These are phyloP conservation scores for Phylloporus arenicola DNA, from an alignment of 768 basidiomycete genomes.

Conservation along the genomic window DNA sequence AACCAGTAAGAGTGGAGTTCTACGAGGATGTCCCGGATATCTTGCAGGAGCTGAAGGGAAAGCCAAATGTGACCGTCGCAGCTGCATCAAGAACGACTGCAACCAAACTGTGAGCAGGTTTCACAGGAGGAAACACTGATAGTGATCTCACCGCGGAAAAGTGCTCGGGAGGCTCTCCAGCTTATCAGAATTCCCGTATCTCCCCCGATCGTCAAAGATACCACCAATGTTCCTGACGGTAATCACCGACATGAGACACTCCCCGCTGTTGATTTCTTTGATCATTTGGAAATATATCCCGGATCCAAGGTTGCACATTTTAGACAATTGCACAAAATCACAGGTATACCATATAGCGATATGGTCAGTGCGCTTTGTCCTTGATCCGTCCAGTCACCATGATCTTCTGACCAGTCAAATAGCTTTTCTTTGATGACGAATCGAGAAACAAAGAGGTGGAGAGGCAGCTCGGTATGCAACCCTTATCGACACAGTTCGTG, in stretches of 20 bases:
- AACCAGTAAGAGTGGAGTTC: constrained; percentile 47
- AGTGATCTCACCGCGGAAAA: constrained; percentile 24
- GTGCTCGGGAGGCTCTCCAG: constrained; percentile 71
- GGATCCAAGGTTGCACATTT: constrained; percentile 83
- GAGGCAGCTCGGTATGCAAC: constrained; percentile 42
- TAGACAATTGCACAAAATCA: constrained; percentile 62
- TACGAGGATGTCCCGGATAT: constrained; percentile 76
- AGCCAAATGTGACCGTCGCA: constrained; percentile 50
- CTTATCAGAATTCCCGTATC: constrained; percentile 49
- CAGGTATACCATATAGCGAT: constrained; percentile 71
- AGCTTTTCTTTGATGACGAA: constrained; percentile 76
- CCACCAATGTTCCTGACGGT: background rate
- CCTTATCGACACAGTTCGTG: background rate
- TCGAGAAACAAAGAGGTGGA: constrained; percentile 46
- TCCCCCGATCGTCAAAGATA: constrained; percentile 30
- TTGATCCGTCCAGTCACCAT: background rate
- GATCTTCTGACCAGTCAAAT: background rate
- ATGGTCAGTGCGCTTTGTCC: constrained; percentile 48
- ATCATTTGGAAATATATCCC: constrained; percentile 71
- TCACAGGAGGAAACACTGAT: background rate
- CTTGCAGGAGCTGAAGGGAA: constrained; percentile 47
- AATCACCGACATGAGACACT: constrained; percentile 23
- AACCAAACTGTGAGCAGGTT: constrained; percentile 52
- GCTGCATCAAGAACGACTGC: constrained; percentile 73
- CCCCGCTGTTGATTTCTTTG: constrained; percentile 58